These are phyloP conservation scores for Trifolium subterraneum DNA, from an alignment of 306 rosid genomes.

Conservation along the genomic window DNA sequence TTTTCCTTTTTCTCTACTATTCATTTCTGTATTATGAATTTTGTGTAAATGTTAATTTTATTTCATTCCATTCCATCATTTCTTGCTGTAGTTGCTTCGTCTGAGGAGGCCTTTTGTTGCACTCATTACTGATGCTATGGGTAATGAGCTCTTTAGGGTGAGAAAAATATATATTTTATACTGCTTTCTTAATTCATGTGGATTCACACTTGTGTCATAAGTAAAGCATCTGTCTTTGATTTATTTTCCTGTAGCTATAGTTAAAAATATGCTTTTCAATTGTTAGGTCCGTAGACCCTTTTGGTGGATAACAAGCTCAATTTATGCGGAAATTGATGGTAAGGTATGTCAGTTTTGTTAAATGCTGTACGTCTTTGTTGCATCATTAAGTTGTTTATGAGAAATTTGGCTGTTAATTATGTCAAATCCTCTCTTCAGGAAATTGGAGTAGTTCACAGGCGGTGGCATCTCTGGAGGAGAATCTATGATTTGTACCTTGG, in stretches of 20 bases:
- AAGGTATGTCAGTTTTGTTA: conserved; percentile 63
- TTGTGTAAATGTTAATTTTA: conserved; percentile 25
- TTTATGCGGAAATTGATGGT: conserved; percentile 90
- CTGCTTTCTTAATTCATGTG: conserved; percentile 13
- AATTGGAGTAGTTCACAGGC: conserved; percentile 93
- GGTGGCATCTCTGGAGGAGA: conserved; percentile 99
- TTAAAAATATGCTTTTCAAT: conserved; percentile 38
- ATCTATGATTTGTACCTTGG: conserved; percentile 95
- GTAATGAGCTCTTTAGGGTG: conserved; percentile 87
- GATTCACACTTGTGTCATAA: conserved; percentile 1
- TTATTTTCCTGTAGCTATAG: conserved; percentile 37
- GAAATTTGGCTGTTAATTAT: too few relatives aligned
- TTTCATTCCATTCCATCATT: conserved; percentile 36
- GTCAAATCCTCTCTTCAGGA: conserved; percentile 63
- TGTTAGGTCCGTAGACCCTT: conserved; percentile 91
- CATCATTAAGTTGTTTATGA: conserved; percentile 17
- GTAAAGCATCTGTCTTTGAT: conserved; percentile 22
- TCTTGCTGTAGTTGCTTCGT: conserved; percentile 75
- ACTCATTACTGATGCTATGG: conserved; percentile 76
- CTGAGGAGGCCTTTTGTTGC: conserved; percentile 93
- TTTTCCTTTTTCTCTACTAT: too few relatives aligned
- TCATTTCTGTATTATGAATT: too few relatives aligned
- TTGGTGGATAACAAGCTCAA: conserved; percentile 99
- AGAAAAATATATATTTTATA: conserved; percentile 40
- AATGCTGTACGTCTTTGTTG: conserved; percentile 18